Conservation (phyloP, 495 filamentous ascomycete genomes). For the Penicillium maclennaniae region DNA sequence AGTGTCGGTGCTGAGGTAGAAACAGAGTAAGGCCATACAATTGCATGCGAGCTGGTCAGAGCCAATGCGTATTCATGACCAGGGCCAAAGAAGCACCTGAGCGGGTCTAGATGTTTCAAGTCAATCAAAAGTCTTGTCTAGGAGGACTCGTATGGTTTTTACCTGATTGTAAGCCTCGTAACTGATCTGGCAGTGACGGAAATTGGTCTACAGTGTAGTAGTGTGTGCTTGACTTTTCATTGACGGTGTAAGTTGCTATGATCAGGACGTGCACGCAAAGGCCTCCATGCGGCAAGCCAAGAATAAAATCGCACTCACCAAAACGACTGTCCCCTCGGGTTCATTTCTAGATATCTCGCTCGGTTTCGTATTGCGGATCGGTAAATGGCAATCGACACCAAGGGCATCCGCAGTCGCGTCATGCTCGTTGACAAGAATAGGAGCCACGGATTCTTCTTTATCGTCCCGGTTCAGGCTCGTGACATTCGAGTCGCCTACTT, state of each 20-base stretch:
- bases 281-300: not conserved
- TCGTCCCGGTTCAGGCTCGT: constrained; percentile 19
- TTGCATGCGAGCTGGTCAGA: constrained; percentile 72
- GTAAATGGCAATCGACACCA: constrained; percentile 44
- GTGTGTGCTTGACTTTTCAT: constrained; percentile 71
- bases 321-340: constrained; percentile 56
- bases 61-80: constrained; percentile 70
- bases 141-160: constrained; percentile 7
- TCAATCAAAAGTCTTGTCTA: constrained; percentile 19
- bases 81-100: constrained; percentile 57
- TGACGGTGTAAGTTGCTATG: constrained; percentile 15
- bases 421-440: constrained; percentile 9
- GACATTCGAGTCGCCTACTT: constrained; percentile 43
- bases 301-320: constrained; percentile 48
- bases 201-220: constrained; percentile 84
- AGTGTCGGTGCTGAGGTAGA: constrained; percentile 51
- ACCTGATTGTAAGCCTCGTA: constrained; percentile 61
- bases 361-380: constrained; percentile 57
- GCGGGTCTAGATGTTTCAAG: constrained; percentile 22
- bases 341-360: constrained; percentile 43
- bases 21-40: constrained; percentile 79
- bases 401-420: constrained; percentile 6
- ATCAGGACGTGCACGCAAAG: constrained; percentile 2
- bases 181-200: constrained; percentile 69
- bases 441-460: constrained; percentile 11